Evolutionary conservation across 768 basidiomycete species (phyloP).

Genomic region (Scleroderma bovista): DNA sequence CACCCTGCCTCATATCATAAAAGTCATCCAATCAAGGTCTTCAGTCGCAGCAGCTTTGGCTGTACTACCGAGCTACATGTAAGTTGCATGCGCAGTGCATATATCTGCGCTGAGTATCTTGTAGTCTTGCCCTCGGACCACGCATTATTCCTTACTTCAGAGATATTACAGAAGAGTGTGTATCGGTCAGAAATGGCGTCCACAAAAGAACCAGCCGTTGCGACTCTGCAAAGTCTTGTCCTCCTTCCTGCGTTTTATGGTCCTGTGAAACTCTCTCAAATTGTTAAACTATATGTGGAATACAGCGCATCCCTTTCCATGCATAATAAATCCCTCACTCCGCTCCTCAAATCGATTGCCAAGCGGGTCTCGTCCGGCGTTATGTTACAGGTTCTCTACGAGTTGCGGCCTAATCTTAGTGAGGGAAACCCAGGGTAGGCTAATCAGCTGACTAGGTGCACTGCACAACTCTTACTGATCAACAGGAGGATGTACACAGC

Average conservation of each 20-base stretch:
- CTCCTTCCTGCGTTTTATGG: conserved; percentile 85
- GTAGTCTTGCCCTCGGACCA: conserved; percentile 73
- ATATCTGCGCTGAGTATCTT: not conserved
- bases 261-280: conserved; percentile 46
- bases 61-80: conserved; percentile 61
- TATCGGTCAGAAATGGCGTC: conserved; percentile 35
- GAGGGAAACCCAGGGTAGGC: conserved; percentile 34
- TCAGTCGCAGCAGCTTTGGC: conserved; percentile 41
- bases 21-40: conserved; percentile 37
- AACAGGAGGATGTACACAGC: conserved; percentile 21
- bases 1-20: conserved; percentile 54
- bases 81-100: conserved; percentile 16
- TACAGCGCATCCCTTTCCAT: conserved; percentile 12
- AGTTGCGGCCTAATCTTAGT: conserved; percentile 45
- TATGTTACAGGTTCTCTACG: conserved; percentile 59
- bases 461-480: not conserved
- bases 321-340: conserved; percentile 25
- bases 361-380: conserved; percentile 66
- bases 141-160: conserved; percentile 84
- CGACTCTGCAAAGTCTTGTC: conserved; percentile 65
- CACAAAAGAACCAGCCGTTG: conserved; percentile 32
- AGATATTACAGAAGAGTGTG: conserved; percentile 56
- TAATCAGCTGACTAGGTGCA: no score
- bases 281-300: conserved; percentile 57
- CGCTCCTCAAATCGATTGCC: conserved; percentile 57